phyloP scores from a whole-genome alignment of 257 asterid species.

The Solanum sitiens region DNA sequence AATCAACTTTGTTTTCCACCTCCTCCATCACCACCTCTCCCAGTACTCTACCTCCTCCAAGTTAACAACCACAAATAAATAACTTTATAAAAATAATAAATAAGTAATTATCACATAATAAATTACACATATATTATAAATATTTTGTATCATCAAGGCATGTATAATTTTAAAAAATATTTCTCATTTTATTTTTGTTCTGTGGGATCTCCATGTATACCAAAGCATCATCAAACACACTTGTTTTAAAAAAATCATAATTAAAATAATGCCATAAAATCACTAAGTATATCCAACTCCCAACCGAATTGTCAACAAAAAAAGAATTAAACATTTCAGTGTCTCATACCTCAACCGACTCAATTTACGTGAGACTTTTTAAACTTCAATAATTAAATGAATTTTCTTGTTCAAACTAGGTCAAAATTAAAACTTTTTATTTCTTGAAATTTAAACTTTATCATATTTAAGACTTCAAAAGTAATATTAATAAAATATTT shows the following conservation, averaged over 20 bases:
- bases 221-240: too few relatives aligned
- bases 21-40: too few relatives aligned
- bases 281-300: background rate
- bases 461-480: background rate
- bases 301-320: background rate
- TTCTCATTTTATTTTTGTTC: background rate
- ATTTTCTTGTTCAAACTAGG: background rate
- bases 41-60: too few relatives aligned
- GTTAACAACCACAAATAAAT: too few relatives aligned
- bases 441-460: background rate
- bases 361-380: background rate
- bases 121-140: background rate
- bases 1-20: too few relatives aligned
- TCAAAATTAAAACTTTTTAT: background rate
- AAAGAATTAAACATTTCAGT: background rate
- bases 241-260: background rate
- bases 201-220: too few relatives aligned
- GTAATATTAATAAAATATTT: background rate
- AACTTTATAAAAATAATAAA: background rate
- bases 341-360: background rate
- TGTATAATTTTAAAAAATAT: background rate
- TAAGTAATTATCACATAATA: background rate
- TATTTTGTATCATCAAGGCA: background rate
- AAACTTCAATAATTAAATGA: background rate
- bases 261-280: background rate